Percentiles rank a stretch among this genome's conserved stretches.
Evolutionary conservation across 139 green algal genomes (phyloP).

Genomic region (Chlamydomonas urium): DNA sequence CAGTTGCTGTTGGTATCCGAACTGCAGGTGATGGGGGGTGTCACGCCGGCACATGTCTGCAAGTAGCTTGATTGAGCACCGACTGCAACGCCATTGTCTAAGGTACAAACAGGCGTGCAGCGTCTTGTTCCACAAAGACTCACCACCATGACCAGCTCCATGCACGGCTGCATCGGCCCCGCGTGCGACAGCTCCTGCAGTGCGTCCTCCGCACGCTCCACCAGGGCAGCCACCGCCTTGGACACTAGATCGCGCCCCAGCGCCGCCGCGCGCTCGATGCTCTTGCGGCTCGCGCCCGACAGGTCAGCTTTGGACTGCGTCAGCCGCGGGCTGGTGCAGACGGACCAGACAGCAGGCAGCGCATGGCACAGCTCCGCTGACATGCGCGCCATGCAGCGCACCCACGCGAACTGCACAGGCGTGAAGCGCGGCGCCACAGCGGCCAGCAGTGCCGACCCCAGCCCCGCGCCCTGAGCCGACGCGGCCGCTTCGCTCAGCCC

Average conservation of each 20-base stretch:
- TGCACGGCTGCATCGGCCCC: conserved; percentile 5
- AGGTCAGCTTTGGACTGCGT: not conserved
- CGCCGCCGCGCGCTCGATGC: not conserved
- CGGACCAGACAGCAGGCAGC: not conserved
- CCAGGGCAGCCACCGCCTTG: not conserved
- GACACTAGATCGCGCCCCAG: not conserved
- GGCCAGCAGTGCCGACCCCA: not conserved
- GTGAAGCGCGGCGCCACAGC: not conserved
- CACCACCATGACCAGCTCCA: conserved; percentile 3
- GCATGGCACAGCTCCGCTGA: not conserved
- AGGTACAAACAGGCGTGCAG: too few relatives aligned
- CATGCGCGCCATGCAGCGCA: not conserved
- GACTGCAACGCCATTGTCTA: too few relatives aligned
- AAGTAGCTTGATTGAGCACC: too few relatives aligned
- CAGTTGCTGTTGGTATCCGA: too few relatives aligned
- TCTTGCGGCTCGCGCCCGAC: not conserved
- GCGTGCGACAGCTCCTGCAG: not conserved
- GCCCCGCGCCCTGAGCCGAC: not conserved
- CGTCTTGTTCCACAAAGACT: not conserved
- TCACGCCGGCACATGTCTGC: too few relatives aligned
- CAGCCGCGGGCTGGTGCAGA: not conserved
- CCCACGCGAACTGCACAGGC: not conserved
- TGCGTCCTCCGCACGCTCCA: not conserved
- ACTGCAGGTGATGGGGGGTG: too few relatives aligned
- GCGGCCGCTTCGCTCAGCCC: too few relatives aligned